Percentiles rank a stretch among this genome's conserved stretches.
These are phyloP conservation scores for Coemansia sp. DNA, from an alignment of 192 early-diverging fungal species.

Conservation along the genomic window DNA sequence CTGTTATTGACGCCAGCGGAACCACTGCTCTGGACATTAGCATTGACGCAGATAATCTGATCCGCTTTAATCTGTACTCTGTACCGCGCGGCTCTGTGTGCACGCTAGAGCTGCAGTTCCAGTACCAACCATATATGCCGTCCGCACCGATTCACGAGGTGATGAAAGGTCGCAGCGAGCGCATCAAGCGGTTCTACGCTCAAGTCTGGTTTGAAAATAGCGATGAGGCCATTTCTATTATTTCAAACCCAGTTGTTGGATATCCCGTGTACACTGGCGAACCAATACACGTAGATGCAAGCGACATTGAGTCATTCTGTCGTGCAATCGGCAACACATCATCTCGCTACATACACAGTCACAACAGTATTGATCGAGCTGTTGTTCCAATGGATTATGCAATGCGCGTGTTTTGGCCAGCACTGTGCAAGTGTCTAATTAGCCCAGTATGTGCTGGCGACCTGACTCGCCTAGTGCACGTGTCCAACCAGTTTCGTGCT, in stretches of 20 bases:
- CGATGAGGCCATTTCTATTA: conserved; percentile 7
- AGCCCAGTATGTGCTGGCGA: conserved; percentile 88
- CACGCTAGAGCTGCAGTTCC: conserved; percentile 78
- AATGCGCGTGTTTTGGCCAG: conserved; percentile 86
- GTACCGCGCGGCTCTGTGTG: conserved; percentile 57
- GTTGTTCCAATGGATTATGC: conserved; percentile 87
- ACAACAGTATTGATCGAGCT: neutral
- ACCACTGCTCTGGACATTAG: conserved; percentile 34
- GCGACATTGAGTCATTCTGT: conserved; percentile 84
- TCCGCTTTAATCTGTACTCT: conserved; percentile 64
- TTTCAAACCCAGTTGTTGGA: neutral
- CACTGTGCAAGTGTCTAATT: conserved; percentile 84
- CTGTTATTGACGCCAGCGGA: conserved; percentile 5
- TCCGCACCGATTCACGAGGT: conserved; percentile 77
- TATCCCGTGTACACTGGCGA: neutral
- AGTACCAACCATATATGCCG: conserved; percentile 73
- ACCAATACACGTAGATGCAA: neutral
- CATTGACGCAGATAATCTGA: conserved; percentile 49
- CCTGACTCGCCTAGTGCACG: conserved; percentile 80
- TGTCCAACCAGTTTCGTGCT: conserved; percentile 83
- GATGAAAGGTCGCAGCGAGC: conserved; percentile 62
- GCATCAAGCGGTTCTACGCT: conserved; percentile 68
- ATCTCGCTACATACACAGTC: conserved; percentile 47
- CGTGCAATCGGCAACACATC: conserved; percentile 67
- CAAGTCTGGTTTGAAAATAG: conserved; percentile 31